Conservation (phyloP, 2,329 filamentous ascomycete genomes). For the Aspergillus persii region DNA sequence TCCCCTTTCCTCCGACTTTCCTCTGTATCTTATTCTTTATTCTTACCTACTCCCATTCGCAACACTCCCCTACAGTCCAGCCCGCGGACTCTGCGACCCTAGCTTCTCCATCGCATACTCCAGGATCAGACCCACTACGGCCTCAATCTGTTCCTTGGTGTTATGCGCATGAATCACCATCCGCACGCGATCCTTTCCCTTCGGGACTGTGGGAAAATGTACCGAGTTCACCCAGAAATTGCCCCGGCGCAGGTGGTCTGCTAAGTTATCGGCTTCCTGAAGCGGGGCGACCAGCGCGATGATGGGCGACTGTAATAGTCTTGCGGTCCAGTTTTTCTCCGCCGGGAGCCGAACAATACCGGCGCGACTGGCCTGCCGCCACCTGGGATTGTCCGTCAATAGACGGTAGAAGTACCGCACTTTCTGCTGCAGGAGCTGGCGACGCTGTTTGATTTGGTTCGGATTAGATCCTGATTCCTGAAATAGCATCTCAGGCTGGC, state of each 20-base stretch:
- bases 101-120: slow-evolving; percentile 1
- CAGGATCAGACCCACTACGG: slow-evolving; percentile 3
- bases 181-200: slow-evolving; percentile 7
- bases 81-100: background rate
- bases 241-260: background rate
- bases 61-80: background rate
- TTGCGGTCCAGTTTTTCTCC: slow-evolving; percentile 4
- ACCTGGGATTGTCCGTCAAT: slow-evolving; percentile 3
- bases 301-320: slow-evolving; percentile 8
- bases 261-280: background rate
- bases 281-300: slow-evolving; percentile 3
- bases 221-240: slow-evolving; percentile 11
- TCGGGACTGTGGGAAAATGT: slow-evolving; percentile 6
- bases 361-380: slow-evolving; percentile 1
- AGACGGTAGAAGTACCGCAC: slow-evolving; percentile 8
- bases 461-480: background rate
- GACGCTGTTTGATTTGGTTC: slow-evolving; percentile 3
- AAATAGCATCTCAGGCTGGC: background rate
- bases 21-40: no score
- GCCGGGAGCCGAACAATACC: slow-evolving; percentile 7
- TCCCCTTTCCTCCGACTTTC: no score
- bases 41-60: no score
- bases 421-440: slow-evolving; percentile 7
- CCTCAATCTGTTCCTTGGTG: slow-evolving; percentile 5
- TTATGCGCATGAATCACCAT: slow-evolving; percentile 12